phyloP scores from a whole-genome alignment of 129 eudicot genomes.

The carrot (Daucus carota) region DNA sequence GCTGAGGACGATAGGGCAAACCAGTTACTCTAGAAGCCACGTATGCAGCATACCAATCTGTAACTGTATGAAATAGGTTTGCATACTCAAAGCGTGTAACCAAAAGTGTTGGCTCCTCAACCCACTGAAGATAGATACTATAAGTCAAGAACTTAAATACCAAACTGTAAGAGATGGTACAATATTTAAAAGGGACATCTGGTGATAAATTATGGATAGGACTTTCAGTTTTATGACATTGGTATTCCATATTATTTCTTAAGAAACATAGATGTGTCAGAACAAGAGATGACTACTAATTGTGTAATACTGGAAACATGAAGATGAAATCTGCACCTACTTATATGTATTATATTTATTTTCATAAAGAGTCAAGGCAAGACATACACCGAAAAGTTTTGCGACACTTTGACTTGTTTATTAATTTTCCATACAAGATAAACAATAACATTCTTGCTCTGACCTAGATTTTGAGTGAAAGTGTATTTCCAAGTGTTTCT shows the following conservation, averaged over 20 bases:
- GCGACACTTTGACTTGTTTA: neutral
- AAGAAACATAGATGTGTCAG: neutral
- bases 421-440: too few relatives aligned
- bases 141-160: conserved; percentile 18
- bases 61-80: conserved; percentile 82
- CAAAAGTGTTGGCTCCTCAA: conserved; percentile 92
- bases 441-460: neutral
- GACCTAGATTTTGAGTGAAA: neutral
- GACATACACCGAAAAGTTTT: neutral
- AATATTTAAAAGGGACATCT: neutral
- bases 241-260: neutral
- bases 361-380: neutral
- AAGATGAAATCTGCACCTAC: neutral
- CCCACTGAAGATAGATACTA: conserved; percentile 61
- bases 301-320: neutral
- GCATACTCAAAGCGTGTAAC: conserved; percentile 96
- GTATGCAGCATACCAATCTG: conserved; percentile 98
- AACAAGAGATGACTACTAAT: neutral
- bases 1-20: conserved; percentile 73
- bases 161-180: neutral
- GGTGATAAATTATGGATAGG: neutral
- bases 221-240: conserved; percentile 7
- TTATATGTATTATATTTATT: neutral
- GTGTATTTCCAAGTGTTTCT: neutral
- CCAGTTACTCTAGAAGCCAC: conserved; percentile 84